Percentiles rank a stretch among this genome's conserved stretches.
These are phyloP conservation scores for Lasiosphaeriaceae sp. DNA, from an alignment of 495 filamentous ascomycete genomes.

Conservation along the genomic window DNA sequence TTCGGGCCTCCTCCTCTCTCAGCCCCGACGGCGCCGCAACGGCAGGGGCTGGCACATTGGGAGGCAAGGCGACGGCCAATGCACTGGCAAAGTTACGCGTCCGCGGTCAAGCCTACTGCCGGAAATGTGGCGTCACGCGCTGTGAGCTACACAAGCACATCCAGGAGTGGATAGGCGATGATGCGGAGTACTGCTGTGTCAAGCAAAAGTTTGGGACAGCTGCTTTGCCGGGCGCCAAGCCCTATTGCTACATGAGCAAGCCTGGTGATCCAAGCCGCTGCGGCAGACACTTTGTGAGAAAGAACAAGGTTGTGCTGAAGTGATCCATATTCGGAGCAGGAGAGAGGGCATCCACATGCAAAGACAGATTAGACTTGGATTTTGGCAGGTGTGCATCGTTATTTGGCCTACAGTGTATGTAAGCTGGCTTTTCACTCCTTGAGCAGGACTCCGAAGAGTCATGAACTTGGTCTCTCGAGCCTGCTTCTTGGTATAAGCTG, in stretches of 20 bases:
- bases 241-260: slow-evolving; percentile 46
- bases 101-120: slow-evolving; percentile 45
- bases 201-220: slow-evolving; percentile 46
- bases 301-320: slow-evolving; percentile 22
- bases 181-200: slow-evolving; percentile 47
- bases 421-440: too few species aligned
- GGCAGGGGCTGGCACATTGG: neutral
- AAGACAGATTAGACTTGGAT: too few species aligned
- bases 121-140: slow-evolving; percentile 48
- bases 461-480: too few species aligned
- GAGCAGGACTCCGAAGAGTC: too few species aligned
- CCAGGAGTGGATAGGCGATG: slow-evolving; percentile 47
- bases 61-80: slow-evolving; percentile 24
- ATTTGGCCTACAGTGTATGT: too few species aligned
- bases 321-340: slow-evolving; percentile 1
- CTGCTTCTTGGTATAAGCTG: too few species aligned
- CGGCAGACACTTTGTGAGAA: slow-evolving; percentile 38
- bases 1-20: slow-evolving; percentile 9
- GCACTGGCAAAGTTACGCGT: slow-evolving; percentile 37
- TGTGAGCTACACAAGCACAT: slow-evolving; percentile 54
- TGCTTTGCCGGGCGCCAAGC: slow-evolving; percentile 32
- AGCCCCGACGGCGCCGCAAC: slow-evolving; percentile 17
- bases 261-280: slow-evolving; percentile 45
- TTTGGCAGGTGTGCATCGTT: too few species aligned
- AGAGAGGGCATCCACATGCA: too few species aligned